Evolutionary conservation across 2,329 filamentous ascomycete species (phyloP), one percentile per base, ranked within the genome.

Genomic region (Capronia americana): DNA sequence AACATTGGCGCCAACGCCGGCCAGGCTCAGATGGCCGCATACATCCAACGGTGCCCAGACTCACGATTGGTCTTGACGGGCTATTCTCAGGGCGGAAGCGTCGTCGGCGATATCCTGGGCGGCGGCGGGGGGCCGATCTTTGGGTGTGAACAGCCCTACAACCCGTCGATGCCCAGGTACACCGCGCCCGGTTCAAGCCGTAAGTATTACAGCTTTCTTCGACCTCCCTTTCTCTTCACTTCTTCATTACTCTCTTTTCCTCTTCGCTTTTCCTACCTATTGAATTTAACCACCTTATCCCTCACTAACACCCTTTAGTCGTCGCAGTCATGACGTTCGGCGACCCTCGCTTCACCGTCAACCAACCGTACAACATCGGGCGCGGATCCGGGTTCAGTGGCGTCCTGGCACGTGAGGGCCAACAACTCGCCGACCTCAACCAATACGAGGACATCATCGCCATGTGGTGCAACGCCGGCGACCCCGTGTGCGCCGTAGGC

Each of bases 11-110:
- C 59, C 5, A 14, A 12, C 23, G 51, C 53, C 20, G 68, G 65
- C 6, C 54, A 56, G 34, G 20, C 53, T 26, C 62, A 70, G 41
- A 53, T 70, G 68, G 55, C 50, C 10, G 51, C 26, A 5, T 68
- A 68, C 26, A 44, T 38, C 23, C 4, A 66, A 30, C 53, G 61
- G 6, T 77, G 75, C 51, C 74, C 74, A 14, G 50, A 68, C 41
- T 69, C 74, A 20, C 73, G 73, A 61, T 66, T 77, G 14, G 73
- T 76, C 7, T 60, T 77, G 30, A 14, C 73, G 32, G 75, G 75
- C 11, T 77, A 76, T 65, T 76, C 74, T 12, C 75, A 77, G 63
- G 75, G 75, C 1, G 75, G 72, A 2, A 70, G 74, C 57, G 66
- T 77, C 26, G 70, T 76, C 55, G 73, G 73, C 2, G 75, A 77